phyloP scores from a whole-genome alignment of 306 rosid genomes.

The Medicago ruthenica region DNA sequence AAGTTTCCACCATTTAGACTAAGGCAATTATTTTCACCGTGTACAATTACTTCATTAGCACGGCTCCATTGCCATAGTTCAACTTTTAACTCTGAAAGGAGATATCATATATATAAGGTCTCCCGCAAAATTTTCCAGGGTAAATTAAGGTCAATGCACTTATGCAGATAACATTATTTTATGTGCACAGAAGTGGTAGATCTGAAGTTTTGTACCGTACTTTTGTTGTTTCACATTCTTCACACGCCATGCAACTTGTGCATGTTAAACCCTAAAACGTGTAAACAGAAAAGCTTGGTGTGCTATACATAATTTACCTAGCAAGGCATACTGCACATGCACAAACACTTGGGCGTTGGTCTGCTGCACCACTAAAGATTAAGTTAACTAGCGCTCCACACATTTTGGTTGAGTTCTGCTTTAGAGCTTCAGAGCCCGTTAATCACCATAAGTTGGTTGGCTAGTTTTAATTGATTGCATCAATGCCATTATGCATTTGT shows the following conservation, averaged over 20 bases:
- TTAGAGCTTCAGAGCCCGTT: slow-evolving; percentile 21
- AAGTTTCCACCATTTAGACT: not conserved
- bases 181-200: slow-evolving; percentile 24
- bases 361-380: slow-evolving; percentile 37
- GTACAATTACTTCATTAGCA: slow-evolving; percentile 15
- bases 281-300: slow-evolving; percentile 19
- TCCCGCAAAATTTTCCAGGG: slow-evolving; percentile 35
- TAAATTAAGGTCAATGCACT: slow-evolving; percentile 11
- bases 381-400: slow-evolving; percentile 27
- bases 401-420: slow-evolving; percentile 34
- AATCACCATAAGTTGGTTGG: slow-evolving; percentile 33
- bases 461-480: slow-evolving; percentile 42
- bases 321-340: slow-evolving; percentile 24
- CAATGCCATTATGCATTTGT: slow-evolving; percentile 30
- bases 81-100: not conserved
- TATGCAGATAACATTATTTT: not conserved
- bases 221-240: slow-evolving; percentile 27
- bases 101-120: not conserved
- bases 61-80: not conserved
- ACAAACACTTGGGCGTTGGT: slow-evolving; percentile 23
- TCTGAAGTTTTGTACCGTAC: slow-evolving; percentile 16
- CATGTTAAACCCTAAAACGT: slow-evolving; percentile 21
- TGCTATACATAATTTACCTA: slow-evolving; percentile 34
- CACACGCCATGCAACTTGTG: slow-evolving; percentile 23
- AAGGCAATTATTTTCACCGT: not conserved